These are phyloP conservation scores for Cladosporium sp. DNA, from an alignment of 2,329 filamentous ascomycete species.

Conservation along the genomic window DNA sequence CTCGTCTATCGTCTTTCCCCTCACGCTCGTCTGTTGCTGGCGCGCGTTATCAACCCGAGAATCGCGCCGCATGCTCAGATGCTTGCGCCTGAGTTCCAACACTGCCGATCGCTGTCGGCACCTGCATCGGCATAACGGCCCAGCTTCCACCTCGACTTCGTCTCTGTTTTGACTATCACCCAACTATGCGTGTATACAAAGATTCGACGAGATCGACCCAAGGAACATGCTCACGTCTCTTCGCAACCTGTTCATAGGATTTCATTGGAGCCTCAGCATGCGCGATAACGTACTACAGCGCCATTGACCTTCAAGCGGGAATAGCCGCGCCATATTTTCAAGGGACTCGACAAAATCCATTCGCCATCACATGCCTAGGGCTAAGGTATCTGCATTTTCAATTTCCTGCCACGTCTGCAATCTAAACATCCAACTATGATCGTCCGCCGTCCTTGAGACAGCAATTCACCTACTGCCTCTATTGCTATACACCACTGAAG, in stretches of 20 bases:
- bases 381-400: not conserved
- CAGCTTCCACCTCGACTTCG: not conserved
- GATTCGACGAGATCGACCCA: no score
- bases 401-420: not conserved
- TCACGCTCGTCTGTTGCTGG: not conserved
- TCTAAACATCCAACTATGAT: not conserved
- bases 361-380: not conserved
- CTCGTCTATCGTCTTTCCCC: slow-evolving; percentile 4
- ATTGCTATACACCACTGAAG: not conserved
- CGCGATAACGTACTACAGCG: not conserved
- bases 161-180: not conserved
- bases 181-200: no score
- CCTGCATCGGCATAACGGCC: not conserved
- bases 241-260: no score
- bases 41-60: not conserved
- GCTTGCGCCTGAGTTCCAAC: not conserved
- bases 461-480: no score
- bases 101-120: not conserved
- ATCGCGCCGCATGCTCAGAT: not conserved
- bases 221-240: no score
- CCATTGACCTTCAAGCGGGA: not conserved
- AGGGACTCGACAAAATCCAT: not conserved
- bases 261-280: no score
- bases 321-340: not conserved
- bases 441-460: not conserved